These are phyloP conservation scores for Aspergillus intermedius DNA, from an alignment of 2,329 filamentous ascomycete species.

Conservation along the genomic window DNA sequence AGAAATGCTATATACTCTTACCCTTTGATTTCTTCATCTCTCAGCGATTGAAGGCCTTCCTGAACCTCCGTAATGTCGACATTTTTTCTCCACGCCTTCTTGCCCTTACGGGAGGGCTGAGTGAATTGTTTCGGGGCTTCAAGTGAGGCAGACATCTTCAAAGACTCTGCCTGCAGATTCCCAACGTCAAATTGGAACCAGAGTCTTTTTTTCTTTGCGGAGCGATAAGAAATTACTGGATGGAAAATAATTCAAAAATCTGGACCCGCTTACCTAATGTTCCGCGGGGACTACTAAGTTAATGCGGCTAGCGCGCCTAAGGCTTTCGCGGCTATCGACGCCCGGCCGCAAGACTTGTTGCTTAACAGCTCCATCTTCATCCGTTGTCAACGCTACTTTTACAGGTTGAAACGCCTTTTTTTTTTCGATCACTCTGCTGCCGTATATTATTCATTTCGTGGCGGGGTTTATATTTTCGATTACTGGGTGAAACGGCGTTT, in stretches of 20 bases:
- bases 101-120: slow-evolving; percentile 91
- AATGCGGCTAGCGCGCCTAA: slow-evolving; percentile 22
- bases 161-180: not conserved
- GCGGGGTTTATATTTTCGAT: not conserved
- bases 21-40: slow-evolving; percentile 89
- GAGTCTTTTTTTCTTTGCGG: slow-evolving; percentile 17
- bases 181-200: slow-evolving; percentile 11
- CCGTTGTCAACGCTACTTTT: slow-evolving; percentile 10
- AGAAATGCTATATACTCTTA: slow-evolving; percentile 32
- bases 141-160: slow-evolving; percentile 28
- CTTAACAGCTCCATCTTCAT: slow-evolving; percentile 8
- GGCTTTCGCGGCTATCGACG: slow-evolving; percentile 17
- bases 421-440: not conserved
- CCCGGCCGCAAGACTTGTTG: slow-evolving; percentile 5
- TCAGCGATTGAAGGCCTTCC: slow-evolving; percentile 72
- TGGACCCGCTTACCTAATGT: slow-evolving; percentile 26
- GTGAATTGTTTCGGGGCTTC: slow-evolving; percentile 70
- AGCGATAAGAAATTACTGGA: not conserved
- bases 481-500: not conserved
- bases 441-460: not conserved
- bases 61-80: slow-evolving; percentile 86
- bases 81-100: slow-evolving; percentile 98
- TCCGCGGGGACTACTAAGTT: slow-evolving; percentile 19
- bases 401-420: not conserved
- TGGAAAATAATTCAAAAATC: slow-evolving; percentile 19